A percentile compares a stretch with the other conserved stretches of the same genome.
Evolutionary conservation across 768 basidiomycete genomes (phyloP).

Genomic region (Rhodotorula graminis): DNA sequence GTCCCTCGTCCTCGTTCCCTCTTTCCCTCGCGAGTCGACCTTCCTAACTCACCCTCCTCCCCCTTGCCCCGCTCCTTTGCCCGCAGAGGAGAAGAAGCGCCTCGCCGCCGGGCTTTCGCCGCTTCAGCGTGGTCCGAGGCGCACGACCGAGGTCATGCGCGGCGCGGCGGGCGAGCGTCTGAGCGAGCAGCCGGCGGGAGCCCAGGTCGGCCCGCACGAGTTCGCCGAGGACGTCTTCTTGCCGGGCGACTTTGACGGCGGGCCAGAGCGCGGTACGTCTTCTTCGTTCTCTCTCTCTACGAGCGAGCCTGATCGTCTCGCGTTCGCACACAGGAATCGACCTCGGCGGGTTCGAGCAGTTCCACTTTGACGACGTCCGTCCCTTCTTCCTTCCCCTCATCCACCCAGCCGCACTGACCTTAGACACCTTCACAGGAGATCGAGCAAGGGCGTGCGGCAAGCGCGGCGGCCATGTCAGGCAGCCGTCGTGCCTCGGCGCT

Average conservation of each 20-base stretch:
- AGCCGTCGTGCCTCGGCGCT: constrained; percentile 13
- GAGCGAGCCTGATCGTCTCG: not conserved
- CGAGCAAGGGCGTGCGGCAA: constrained; percentile 18
- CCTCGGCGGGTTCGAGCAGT: constrained; percentile 10
- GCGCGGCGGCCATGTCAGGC: not conserved
- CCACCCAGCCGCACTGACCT: no score
- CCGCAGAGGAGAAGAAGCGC: constrained; percentile 19
- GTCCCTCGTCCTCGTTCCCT: not conserved
- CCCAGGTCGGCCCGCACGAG: not conserved
- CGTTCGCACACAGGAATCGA: not conserved
- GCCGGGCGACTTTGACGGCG: constrained; percentile 19
- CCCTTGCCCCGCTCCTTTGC: not conserved
- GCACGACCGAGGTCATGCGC: not conserved
- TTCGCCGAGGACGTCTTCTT: no score
- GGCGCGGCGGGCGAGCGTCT: not conserved
- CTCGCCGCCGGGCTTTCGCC: not conserved
- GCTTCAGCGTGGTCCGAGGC: not conserved
- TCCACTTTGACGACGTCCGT: constrained; percentile 12
- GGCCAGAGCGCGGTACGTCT: not conserved
- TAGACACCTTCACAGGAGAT: constrained; percentile 2
- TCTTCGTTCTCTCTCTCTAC: no score
- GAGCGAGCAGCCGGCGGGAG: not conserved
- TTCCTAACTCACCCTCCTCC: not conserved
- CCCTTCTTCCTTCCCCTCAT: not conserved
- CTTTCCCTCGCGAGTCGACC: no score